Evolutionary conservation across 192 early-diverging fungal genomes (phyloP), one percentile per base, ranked within the genome.

Genomic region (Mortierella alpina): DNA sequence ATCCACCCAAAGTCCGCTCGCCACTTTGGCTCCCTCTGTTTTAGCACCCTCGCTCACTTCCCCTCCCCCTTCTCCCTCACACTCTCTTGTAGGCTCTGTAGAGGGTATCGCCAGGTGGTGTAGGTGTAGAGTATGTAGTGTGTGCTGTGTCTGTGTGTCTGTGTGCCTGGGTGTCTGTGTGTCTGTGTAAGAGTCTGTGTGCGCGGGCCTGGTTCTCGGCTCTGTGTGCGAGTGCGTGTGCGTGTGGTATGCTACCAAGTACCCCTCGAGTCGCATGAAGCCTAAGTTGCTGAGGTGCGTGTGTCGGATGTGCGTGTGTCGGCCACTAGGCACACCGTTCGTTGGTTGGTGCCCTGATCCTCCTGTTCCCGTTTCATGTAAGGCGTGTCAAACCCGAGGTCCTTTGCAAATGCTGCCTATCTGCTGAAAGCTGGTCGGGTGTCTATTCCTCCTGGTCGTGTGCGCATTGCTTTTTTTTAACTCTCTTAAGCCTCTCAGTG

Each of bases 1-100:
- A 70, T 70, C 14, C 46, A 52, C 59, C n/a, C 18, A 70, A 70
- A 70, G 68, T 70, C 68, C 68, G 68, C 68, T 62, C 59, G 57
- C 66, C 45, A 58, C 66, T 48, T 31, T 31, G 31, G 53, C n/a
- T 46, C 18, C 18, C 22, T 55, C 22, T 55, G 7, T 18, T 55
- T 55, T 55, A 20, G 15, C 53, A 9, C n/a, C 22, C 12, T 64
- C 50, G 45, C 46, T 64, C 60, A 50, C 23, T 31, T 31, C 49
- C 31, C 31, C 12, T 50, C 18, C 50, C 39, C 39, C 50, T 63
- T 63, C 23, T 13, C 4, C 11, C 22, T 41, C 17, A 42, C 18
- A 42, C 14, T 58, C 40, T 58, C 40, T 58, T 39, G 18, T 54
- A 54, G 53, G 0, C 53, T 54, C 53, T 22, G 31, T 31, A 1